These are phyloP conservation scores for Aspergillus novofumigatus DNA, from an alignment of 2,329 filamentous ascomycete genomes.

Conservation along the genomic window DNA sequence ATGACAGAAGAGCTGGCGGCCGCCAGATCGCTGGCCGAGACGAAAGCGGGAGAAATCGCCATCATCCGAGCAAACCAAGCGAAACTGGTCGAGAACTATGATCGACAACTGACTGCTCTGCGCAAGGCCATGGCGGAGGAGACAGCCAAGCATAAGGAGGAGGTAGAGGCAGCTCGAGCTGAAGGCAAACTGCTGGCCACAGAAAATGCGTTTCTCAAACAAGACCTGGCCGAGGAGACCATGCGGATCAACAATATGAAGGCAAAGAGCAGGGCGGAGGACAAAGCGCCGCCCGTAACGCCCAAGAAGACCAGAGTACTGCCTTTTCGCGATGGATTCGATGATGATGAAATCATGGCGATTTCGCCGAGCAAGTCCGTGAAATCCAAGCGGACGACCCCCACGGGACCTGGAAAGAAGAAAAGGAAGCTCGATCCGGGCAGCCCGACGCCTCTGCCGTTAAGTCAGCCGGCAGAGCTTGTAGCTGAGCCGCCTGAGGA, in stretches of 20 bases:
- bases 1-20: conserved; percentile 36
- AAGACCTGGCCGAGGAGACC: conserved; percentile 55
- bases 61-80: conserved; percentile 58
- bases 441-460: conserved; percentile 49
- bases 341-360: conserved; percentile 56
- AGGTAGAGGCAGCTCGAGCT: conserved; percentile 51
- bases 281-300: conserved; percentile 42
- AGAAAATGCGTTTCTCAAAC: conserved; percentile 57
- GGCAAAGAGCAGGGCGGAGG: conserved; percentile 32
- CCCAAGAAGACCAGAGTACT: conserved; percentile 48
- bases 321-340: conserved; percentile 59
- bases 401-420: conserved; percentile 54
- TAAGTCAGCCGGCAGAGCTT: conserved; percentile 29
- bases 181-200: conserved; percentile 56
- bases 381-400: conserved; percentile 50
- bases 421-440: conserved; percentile 51
- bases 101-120: conserved; percentile 49
- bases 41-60: conserved; percentile 58
- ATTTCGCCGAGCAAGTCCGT: conserved; percentile 52
- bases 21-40: conserved; percentile 40
- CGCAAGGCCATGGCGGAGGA: conserved; percentile 53
- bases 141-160: conserved; percentile 49
- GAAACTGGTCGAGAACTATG: conserved; percentile 50
- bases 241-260: conserved; percentile 44
- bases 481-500: conserved; percentile 25